Evolutionary conservation across 345 rosid genomes (phyloP).

Genomic region (Aethionema arabicum): DNA sequence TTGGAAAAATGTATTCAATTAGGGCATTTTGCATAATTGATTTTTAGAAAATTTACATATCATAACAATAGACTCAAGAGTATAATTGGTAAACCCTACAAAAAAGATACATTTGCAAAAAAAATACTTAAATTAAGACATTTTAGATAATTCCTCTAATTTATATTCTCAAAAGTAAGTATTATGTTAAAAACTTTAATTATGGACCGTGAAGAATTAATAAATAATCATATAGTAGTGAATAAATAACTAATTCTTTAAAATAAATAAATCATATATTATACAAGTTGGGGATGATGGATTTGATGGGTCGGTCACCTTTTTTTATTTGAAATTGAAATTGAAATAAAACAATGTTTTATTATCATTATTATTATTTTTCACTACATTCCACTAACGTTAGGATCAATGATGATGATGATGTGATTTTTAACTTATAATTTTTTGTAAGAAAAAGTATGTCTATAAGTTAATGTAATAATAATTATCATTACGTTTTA

Average conservation of each 20-base stretch:
- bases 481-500: conserved; percentile 12
- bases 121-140: too few relatives aligned
- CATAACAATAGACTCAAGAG: too few relatives aligned
- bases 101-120: too few relatives aligned
- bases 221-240: background rate
- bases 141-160: too few relatives aligned
- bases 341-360: conserved; percentile 15
- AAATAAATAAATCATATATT: conserved; percentile 19
- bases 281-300: conserved; percentile 27
- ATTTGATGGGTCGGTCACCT: conserved; percentile 40
- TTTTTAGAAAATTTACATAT: too few relatives aligned
- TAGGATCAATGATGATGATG: conserved; percentile 36
- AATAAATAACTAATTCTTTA: background rate
- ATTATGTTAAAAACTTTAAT: too few relatives aligned
- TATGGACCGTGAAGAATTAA: conserved; percentile 6
- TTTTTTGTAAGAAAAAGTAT: conserved; percentile 14
- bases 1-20: too few relatives aligned
- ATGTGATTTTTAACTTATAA: conserved; percentile 28
- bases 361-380: conserved; percentile 11
- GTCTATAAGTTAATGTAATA: background rate
- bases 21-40: too few relatives aligned
- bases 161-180: too few relatives aligned
- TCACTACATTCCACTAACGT: conserved; percentile 33
- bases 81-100: too few relatives aligned
- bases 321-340: conserved; percentile 31